Conservation (phyloP, 179 eudicot genomes). For the Vitellaria paradoxa region DNA sequence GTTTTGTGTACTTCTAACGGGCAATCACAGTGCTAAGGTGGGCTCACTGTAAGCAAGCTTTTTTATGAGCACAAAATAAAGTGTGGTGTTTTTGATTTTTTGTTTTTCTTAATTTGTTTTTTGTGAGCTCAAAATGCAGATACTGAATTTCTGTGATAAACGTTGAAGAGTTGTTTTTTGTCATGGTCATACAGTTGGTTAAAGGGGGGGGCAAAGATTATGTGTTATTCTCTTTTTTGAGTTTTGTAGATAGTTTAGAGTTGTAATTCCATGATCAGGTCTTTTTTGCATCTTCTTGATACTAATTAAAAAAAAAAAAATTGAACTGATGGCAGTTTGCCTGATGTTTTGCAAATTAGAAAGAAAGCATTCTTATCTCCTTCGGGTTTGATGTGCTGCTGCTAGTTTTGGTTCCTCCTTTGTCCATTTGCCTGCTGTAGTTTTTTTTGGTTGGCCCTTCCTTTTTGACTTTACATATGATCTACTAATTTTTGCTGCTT, state of each 20-base stretch:
- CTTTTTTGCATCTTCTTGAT: too few species aligned
- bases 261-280: too few species aligned
- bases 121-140: too few species aligned
- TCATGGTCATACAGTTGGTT: too few species aligned
- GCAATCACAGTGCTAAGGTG: neutral
- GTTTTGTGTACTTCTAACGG: neutral
- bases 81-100: neutral
- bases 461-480: neutral
- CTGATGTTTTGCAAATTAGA: neutral
- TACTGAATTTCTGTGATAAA: too few species aligned
- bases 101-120: neutral
- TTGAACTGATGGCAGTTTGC: neutral
- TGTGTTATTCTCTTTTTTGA: too few species aligned
- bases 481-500: slow-evolving; percentile 15
- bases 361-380: neutral
- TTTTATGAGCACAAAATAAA: neutral
- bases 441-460: neutral
- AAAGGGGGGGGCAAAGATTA: too few species aligned
- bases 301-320: too few species aligned
- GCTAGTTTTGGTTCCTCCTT: neutral
- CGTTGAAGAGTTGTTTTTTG: too few species aligned
- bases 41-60: neutral
- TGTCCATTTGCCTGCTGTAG: neutral
- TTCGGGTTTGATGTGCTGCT: slow-evolving; percentile 7
- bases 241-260: too few species aligned